Percentiles rank a stretch among this genome's conserved stretches.
Evolutionary conservation across 2,329 filamentous ascomycete species (phyloP).

Genomic region (Myriosclerotinia duriaeana): DNA sequence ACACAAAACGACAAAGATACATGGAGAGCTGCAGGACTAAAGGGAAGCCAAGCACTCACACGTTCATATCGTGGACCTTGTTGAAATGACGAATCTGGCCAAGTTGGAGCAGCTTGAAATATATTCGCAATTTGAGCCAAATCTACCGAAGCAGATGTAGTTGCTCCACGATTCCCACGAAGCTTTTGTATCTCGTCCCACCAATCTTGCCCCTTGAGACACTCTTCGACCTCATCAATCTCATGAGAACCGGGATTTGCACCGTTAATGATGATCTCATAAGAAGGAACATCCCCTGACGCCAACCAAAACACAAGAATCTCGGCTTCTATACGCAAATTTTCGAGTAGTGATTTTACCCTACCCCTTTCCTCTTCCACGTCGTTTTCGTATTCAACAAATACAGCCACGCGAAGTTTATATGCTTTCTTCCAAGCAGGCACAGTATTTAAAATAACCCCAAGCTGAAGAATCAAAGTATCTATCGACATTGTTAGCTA

Average conservation of each 20-base stretch:
- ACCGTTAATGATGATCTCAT: conserved; percentile 78
- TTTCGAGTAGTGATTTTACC: conserved; percentile 72
- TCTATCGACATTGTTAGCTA: conserved; percentile 48
- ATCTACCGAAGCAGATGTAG: conserved; percentile 43
- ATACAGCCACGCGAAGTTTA: conserved; percentile 74
- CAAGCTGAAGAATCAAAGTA: conserved; percentile 80
- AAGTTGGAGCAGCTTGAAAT: conserved; percentile 45
- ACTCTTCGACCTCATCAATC: conserved; percentile 61
- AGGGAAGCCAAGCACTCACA: conserved; percentile 8
- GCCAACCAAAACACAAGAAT: conserved; percentile 81
- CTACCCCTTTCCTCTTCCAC: conserved; percentile 74
- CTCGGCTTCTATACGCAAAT: conserved; percentile 76
- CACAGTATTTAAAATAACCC: conserved; percentile 80
- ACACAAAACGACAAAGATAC: neutral
- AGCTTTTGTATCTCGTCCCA: conserved; percentile 71
- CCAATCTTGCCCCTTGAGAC: conserved; percentile 73
- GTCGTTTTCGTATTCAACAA: conserved; percentile 85
- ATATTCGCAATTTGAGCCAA: conserved; percentile 47
- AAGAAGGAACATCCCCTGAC: conserved; percentile 68
- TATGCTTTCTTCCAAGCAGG: conserved; percentile 76
- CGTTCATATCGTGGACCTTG: conserved; percentile 49
- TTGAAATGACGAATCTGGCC: conserved; percentile 54
- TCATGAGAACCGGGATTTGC: conserved; percentile 54
- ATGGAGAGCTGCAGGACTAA: no score
- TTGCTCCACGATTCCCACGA: conserved; percentile 43